Conservation (phyloP, 2,329 filamentous ascomycete genomes). For the Sphaerostilbella broomeana region DNA sequence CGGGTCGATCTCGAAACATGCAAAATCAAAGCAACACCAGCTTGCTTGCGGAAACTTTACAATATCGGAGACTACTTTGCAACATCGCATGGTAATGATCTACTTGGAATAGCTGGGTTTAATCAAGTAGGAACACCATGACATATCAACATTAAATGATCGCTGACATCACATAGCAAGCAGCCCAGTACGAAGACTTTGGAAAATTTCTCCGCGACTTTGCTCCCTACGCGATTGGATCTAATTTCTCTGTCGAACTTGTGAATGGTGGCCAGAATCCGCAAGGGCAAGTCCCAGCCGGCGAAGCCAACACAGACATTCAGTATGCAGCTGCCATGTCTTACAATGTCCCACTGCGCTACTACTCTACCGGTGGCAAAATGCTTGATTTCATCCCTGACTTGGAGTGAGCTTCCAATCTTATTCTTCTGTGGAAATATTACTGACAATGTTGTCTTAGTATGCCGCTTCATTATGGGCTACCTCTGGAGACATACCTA, state of each 20-base stretch:
- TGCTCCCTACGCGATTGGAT: conserved; percentile 43
- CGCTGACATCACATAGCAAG: conserved; percentile 31
- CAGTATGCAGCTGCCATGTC: conserved; percentile 31
- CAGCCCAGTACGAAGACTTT: conserved; percentile 48
- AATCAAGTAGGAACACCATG: conserved; percentile 27
- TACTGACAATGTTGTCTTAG: conserved; percentile 12
- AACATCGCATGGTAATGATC: conserved; percentile 53
- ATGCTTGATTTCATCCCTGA: conserved; percentile 26
- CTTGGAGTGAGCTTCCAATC: conserved; percentile 26
- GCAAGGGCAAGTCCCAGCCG: conserved; percentile 31
- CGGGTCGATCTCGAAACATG: too few relatives aligned
- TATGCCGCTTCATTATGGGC: conserved; percentile 24
- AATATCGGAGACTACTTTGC: conserved; percentile 41
- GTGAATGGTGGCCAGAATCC: conserved; percentile 51
- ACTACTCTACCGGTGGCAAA: conserved; percentile 26
- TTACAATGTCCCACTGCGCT: conserved; percentile 29
- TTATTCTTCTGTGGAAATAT: background rate
- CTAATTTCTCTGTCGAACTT: conserved; percentile 50
- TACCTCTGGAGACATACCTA: conserved; percentile 59
- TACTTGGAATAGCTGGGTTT: conserved; percentile 54
- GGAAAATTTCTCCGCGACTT: conserved; percentile 49
- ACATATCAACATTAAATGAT: background rate
- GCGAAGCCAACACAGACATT: conserved; percentile 33
- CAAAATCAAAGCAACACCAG: conserved; percentile 35
- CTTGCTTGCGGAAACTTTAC: conserved; percentile 40